Percentiles rank a stretch among this genome's conserved stretches.
phyloP scores from a whole-genome alignment of 1,139 yeast species.

The Arxiozyma bovina region DNA sequence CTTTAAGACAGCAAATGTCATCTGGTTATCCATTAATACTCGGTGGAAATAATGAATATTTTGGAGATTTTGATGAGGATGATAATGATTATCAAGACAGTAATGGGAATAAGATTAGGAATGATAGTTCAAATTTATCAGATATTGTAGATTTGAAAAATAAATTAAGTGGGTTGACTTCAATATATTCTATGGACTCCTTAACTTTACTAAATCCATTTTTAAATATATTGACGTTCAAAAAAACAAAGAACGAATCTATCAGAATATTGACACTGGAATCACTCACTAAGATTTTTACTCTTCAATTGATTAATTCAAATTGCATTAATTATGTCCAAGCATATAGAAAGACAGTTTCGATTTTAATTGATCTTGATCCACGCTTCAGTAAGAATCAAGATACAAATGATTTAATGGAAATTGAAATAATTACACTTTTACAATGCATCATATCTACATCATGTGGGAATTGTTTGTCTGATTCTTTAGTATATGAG shows the following conservation, averaged over 20 bases:
- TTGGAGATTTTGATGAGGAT: slow-evolving; percentile 1
- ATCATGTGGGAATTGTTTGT: slow-evolving; percentile 51
- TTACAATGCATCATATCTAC: slow-evolving; percentile 63
- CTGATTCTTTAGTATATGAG: slow-evolving; percentile 80
- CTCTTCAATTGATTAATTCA: slow-evolving; percentile 46
- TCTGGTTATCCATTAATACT: slow-evolving; percentile 3
- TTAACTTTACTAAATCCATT: slow-evolving; percentile 3
- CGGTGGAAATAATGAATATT: slow-evolving; percentile 5
- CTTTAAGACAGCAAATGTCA: neutral
- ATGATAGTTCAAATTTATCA: neutral
- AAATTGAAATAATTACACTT: slow-evolving; percentile 69
- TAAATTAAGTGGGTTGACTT: neutral
- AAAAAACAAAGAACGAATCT: neutral
- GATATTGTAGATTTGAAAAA: slow-evolving; percentile 1
- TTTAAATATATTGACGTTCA: neutral
- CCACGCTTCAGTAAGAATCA: slow-evolving; percentile 86
- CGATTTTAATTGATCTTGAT: slow-evolving; percentile 84
- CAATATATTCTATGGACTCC: slow-evolving; percentile 5
- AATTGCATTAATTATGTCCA: slow-evolving; percentile 43
- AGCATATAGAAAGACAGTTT: slow-evolving; percentile 41
- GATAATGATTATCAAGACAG: neutral
- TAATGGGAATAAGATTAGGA: neutral
- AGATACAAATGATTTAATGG: slow-evolving; percentile 81
- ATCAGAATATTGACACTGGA: slow-evolving; percentile 51
- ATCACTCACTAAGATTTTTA: slow-evolving; percentile 61